phyloP scores from a whole-genome alignment of 2,329 filamentous ascomycete species.

The Penicillium vulpinum region DNA sequence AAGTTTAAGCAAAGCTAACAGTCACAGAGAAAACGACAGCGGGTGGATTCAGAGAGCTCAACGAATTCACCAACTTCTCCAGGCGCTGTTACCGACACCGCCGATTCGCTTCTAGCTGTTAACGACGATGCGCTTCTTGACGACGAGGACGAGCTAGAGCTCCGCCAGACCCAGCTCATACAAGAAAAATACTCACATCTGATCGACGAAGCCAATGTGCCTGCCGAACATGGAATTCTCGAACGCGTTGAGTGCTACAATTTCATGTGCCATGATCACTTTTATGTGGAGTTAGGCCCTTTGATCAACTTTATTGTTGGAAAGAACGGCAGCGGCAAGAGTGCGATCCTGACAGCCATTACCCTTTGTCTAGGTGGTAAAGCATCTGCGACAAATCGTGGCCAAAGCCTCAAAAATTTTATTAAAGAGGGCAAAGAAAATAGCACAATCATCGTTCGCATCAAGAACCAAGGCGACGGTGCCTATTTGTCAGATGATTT shows the following conservation, averaged over 20 bases:
- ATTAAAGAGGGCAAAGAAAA: constrained; percentile 82
- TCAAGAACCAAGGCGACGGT: constrained; percentile 86
- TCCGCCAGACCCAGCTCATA: constrained; percentile 65
- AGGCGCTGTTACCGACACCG: constrained; percentile 17
- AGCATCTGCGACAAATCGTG: constrained; percentile 87
- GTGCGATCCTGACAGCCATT: constrained; percentile 87
- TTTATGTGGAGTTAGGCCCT: constrained; percentile 83
- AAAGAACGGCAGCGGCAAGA: constrained; percentile 97
- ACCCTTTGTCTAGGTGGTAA: constrained; percentile 95
- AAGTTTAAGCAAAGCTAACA: background rate
- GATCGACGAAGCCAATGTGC: constrained; percentile 65
- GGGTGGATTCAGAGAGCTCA: constrained; percentile 15
- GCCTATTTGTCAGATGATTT: constrained; percentile 82
- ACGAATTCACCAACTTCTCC: constrained; percentile 5
- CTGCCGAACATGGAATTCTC: constrained; percentile 82
- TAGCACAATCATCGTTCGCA: constrained; percentile 72
- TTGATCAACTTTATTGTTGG: constrained; percentile 98
- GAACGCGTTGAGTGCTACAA: constrained; percentile 84
- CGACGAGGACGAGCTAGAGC: constrained; percentile 50
- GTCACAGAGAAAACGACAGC: constrained; percentile 45
- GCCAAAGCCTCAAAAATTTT: constrained; percentile 82
- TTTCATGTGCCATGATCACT: constrained; percentile 91
- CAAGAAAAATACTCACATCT: constrained; percentile 50
- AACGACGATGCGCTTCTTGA: constrained; percentile 25
- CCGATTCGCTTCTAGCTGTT: constrained; percentile 16